Conservation (phyloP, 495 filamentous ascomycete genomes). For the Penicillium goetzii region DNA sequence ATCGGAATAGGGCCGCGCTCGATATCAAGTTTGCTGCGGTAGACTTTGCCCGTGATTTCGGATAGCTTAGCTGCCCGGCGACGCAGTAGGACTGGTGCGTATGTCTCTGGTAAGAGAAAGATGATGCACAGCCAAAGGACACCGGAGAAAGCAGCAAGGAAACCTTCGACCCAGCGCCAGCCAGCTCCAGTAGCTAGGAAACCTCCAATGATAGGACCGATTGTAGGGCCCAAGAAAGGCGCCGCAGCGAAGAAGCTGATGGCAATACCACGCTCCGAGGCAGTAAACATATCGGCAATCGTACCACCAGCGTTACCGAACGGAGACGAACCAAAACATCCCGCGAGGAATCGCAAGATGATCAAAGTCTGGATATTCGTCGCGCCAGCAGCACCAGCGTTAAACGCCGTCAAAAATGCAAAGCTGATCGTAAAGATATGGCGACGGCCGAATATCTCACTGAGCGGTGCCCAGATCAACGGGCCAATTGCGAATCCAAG, state of each 20-base stretch:
- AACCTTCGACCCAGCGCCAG: constrained; percentile 67
- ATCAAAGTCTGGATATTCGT: constrained; percentile 64
- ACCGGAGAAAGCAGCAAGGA: constrained; percentile 49
- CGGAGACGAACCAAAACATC: constrained; percentile 70
- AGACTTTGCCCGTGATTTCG: constrained; percentile 55
- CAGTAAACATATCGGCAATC: constrained; percentile 69
- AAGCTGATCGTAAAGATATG: constrained; percentile 68
- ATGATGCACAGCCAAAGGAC: constrained; percentile 52
- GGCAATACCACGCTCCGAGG: constrained; percentile 62
- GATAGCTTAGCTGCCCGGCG: constrained; percentile 53
- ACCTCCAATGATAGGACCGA: constrained; percentile 56
- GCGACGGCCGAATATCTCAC: constrained; percentile 64
- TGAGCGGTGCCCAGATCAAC: constrained; percentile 63
- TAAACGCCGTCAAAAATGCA: constrained; percentile 64
- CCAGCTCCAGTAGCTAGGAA: constrained; percentile 58
- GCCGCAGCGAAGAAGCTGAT: constrained; percentile 62
- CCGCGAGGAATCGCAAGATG: constrained; percentile 73
- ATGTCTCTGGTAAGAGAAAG: constrained; percentile 58
- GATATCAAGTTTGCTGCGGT: constrained; percentile 46
- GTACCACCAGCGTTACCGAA: constrained; percentile 72
- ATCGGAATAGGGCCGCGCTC: constrained; percentile 34
- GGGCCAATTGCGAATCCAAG: constrained; percentile 57
- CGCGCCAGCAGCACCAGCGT: constrained; percentile 61
- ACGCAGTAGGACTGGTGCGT: constrained; percentile 55
- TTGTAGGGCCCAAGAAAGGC: constrained; percentile 56